Conservation (phyloP, 2,329 filamentous ascomycete genomes). For the Aspergillus melleus region DNA sequence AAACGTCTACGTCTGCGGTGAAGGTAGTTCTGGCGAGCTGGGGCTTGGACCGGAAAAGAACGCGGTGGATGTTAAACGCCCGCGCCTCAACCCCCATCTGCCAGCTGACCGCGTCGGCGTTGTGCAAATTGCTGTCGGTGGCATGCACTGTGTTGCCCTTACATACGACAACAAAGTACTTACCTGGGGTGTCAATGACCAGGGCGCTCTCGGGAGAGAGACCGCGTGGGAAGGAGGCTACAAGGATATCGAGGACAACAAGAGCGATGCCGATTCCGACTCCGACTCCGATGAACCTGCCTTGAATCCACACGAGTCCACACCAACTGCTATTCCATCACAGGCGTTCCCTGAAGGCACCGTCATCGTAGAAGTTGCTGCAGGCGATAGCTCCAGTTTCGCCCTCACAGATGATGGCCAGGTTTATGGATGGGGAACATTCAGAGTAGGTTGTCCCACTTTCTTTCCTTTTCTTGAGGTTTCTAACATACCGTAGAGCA, state of each 20-base stretch:
- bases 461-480: neutral
- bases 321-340: conserved; percentile 52
- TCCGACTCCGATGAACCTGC: conserved; percentile 47
- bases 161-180: conserved; percentile 79
- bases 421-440: conserved; percentile 64
- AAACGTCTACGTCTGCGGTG: conserved; percentile 78
- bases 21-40: conserved; percentile 78
- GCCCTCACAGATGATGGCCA: conserved; percentile 60
- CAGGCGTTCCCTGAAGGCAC: conserved; percentile 54
- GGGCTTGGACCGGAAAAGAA: conserved; percentile 70
- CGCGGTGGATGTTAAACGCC: conserved; percentile 71
- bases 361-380: conserved; percentile 57
- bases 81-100: conserved; percentile 66
- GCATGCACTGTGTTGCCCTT: conserved; percentile 77
- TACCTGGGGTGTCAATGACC: conserved; percentile 87
- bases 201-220: conserved; percentile 75
- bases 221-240: conserved; percentile 67
- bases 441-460: conserved; percentile 48
- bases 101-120: conserved; percentile 60
- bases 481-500: conserved; percentile 47
- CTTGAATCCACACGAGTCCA: conserved; percentile 58
- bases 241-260: conserved; percentile 50
- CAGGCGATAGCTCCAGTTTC: conserved; percentile 61
- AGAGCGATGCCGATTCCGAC: conserved; percentile 47
- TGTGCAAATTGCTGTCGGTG: conserved; percentile 74